Conservation (phyloP, 805 yeast species). For the Wickerhamiella bombiphila region DNA sequence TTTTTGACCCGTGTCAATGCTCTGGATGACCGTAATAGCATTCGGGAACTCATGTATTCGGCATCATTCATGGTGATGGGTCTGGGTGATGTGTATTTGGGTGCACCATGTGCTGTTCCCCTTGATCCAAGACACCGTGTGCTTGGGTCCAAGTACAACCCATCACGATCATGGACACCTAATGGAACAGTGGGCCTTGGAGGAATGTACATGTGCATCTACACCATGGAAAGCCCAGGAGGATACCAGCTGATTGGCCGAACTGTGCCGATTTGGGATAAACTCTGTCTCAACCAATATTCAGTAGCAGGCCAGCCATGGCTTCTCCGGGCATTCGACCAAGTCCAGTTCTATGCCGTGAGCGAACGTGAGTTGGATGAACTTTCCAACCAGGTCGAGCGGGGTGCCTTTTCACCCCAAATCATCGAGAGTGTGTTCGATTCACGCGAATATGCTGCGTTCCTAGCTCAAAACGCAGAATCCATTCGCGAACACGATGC, state of each 20-base stretch:
- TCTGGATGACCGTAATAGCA: conserved; percentile 49
- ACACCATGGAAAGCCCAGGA: conserved; percentile 97
- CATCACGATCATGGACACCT: conserved; percentile 90
- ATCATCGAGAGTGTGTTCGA: conserved; percentile 69
- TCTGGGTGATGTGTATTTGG: conserved; percentile 91
- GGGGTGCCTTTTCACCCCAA: conserved; percentile 67
- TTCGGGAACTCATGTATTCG: conserved; percentile 69
- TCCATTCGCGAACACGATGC: conserved; percentile 42
- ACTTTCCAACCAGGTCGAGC: conserved; percentile 55
- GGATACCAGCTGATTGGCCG: conserved; percentile 95
- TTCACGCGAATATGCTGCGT: conserved; percentile 58
- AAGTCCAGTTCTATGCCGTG: conserved; percentile 87
- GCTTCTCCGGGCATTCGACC: conserved; percentile 86
- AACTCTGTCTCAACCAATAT: conserved; percentile 41
- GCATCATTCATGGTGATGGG: conserved; percentile 90
- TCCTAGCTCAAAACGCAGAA: conserved; percentile 59
- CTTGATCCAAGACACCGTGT: conserved; percentile 91
- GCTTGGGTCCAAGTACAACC: conserved; percentile 87
- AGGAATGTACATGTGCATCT: conserved; percentile 97
- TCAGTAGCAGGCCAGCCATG: conserved; percentile 52
- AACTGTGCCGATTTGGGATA: conserved; percentile 97
- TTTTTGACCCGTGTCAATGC: conserved; percentile 84
- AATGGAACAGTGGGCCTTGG: conserved; percentile 97
- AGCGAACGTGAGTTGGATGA: conserved; percentile 67
- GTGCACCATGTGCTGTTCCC: conserved; percentile 98